Evolutionary conservation across 768 basidiomycete genomes (phyloP).

Genomic region (Tricholoma hemisulphureum): DNA sequence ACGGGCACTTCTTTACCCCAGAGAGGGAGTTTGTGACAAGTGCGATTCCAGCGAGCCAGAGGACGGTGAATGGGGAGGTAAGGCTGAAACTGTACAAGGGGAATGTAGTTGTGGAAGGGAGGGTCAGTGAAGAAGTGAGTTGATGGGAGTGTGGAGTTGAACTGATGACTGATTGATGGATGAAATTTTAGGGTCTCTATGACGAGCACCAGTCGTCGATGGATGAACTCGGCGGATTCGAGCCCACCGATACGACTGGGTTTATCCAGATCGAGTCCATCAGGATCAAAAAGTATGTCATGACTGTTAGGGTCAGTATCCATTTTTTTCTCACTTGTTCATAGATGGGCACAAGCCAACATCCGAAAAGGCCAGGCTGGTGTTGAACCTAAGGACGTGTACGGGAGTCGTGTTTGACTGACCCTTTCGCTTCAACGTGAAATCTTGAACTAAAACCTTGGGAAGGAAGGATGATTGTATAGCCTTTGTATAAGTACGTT

Average conservation of each 20-base stretch:
- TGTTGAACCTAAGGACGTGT: slow-evolving; percentile 75
- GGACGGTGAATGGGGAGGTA: slow-evolving; percentile 93
- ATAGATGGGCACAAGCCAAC: slow-evolving; percentile 86
- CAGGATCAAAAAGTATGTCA: slow-evolving; percentile 89
- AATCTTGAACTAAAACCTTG: too few relatives aligned
- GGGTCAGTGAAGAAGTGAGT: slow-evolving; percentile 79
- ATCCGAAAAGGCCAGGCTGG: slow-evolving; percentile 81
- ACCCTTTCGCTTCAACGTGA: background rate
- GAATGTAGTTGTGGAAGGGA: slow-evolving; percentile 91
- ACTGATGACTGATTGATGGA: background rate
- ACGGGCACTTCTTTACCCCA: slow-evolving; percentile 99
- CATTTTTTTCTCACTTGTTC: slow-evolving; percentile 7
- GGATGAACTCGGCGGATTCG: slow-evolving; percentile 98
- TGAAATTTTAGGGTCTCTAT: slow-evolving; percentile 74
- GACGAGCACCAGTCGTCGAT: slow-evolving; percentile 95
- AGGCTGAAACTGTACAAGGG: slow-evolving; percentile 93
- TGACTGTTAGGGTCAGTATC: too few relatives aligned
- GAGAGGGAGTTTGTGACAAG: slow-evolving; percentile 94
- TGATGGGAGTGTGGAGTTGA: background rate
- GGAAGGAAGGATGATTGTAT: too few relatives aligned
- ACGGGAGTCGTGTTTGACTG: slow-evolving; percentile 55
- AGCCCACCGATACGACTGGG: slow-evolving; percentile 91
- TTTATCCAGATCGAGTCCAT: slow-evolving; percentile 99
- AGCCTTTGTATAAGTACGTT: too few relatives aligned
- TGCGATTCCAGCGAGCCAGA: slow-evolving; percentile 89